phyloP scores from a whole-genome alignment of 306 rosid genomes.

The Inga laurina region DNA sequence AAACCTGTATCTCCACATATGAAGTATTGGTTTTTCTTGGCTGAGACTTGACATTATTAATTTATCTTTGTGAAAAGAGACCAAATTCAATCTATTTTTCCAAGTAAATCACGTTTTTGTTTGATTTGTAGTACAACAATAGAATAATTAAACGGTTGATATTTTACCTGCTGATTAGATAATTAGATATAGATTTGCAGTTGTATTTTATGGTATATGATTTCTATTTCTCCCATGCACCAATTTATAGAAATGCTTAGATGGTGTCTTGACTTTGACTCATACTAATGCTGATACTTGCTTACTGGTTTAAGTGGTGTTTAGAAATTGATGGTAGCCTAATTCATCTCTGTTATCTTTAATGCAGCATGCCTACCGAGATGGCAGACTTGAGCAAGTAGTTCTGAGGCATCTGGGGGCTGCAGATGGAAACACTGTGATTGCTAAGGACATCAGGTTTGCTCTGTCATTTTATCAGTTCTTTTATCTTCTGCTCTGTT shows the following conservation, averaged over 20 bases:
- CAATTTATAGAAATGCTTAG: conserved; percentile 12
- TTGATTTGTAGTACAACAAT: neutral
- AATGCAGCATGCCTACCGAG: conserved; percentile 85
- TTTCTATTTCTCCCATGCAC: conserved; percentile 13
- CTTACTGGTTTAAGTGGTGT: conserved; percentile 7
- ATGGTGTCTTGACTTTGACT: conserved; percentile 21
- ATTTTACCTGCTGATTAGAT: neutral
- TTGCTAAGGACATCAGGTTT: conserved; percentile 86
- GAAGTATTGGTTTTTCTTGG: neutral
- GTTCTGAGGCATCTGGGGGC: conserved; percentile 86
- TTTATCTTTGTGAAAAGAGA: conserved; percentile 3
- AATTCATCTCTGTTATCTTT: conserved; percentile 32
- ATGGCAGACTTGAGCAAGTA: conserved; percentile 84
- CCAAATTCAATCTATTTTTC: neutral
- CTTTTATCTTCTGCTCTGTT: neutral
- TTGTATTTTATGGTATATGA: neutral
- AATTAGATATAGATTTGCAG: conserved; percentile 11
- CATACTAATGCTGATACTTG: conserved; percentile 10
- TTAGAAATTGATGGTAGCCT: conserved; percentile 13
- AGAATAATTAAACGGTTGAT: conserved; percentile 3
- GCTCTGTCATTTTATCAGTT: conserved; percentile 16
- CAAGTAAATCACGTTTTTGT: neutral
- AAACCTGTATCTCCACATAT: neutral
- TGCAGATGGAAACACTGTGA: conserved; percentile 79
- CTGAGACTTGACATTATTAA: conserved; percentile 14